Base-by-base conservation (phyloP, 371 early-diverging fungal genomes). In the Mucor indicus region DNA sequence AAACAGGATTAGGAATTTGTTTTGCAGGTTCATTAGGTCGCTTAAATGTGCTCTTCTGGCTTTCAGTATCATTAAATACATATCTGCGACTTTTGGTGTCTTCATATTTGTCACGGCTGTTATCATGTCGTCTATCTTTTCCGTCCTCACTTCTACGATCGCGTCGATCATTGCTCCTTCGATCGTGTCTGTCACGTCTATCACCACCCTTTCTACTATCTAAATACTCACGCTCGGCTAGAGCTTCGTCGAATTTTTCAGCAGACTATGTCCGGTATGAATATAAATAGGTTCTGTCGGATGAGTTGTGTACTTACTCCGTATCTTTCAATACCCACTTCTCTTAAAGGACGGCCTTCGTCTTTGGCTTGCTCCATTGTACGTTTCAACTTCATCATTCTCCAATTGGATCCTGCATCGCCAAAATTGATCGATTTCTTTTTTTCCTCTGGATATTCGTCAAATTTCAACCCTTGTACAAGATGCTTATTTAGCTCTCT, bases 351-450 rank as follows among this genome's bases (percentile, higher is more conserved):
- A 20, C 83, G 67, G 0, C 74, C 77, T 46, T 88, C 86, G 38
- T 85, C 85, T 37, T 81, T 76, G 0, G 91, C 87, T 27, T 80
- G 80, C 41, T 90, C 89, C 56, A 70, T 69, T 24, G 84, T 75
- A 25, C 86, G 75, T 50, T 77, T 79, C 33, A 92, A 66, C 44
- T 90, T 90, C 60, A 84, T 84, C 90, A 90, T 92, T 39, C 91
- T 70, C 92, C 92, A 92, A 12, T 57, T 77, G 0, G 88, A 84
- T 1, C 90, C 90, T 2, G 77, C 75, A 52, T 92, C 92, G 0
- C 92, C 92, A 79, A 60, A 79, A 42, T 60, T 46, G 36, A 65
- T 52, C 0, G 51, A 32, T 2, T 38, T 19, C 47, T 61, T 72
- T 53, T 67, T 53, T 38, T 57, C 49, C 31, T 58, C 69, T 0